These are phyloP conservation scores for Ophiocordyceps camponoti-floridani DNA, from an alignment of 2,329 filamentous ascomycete genomes.

Conservation along the genomic window DNA sequence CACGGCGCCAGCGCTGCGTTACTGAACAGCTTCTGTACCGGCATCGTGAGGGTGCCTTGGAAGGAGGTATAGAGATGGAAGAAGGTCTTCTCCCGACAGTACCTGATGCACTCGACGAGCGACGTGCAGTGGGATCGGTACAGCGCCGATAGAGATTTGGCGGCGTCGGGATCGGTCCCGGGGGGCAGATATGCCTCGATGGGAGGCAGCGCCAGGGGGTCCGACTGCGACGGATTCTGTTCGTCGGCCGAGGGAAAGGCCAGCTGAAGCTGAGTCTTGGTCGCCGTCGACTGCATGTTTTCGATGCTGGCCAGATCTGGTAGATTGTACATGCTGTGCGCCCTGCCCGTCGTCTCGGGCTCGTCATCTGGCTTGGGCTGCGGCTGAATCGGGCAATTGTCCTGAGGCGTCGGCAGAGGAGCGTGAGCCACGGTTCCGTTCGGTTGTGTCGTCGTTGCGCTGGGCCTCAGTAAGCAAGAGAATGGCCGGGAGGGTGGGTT, in stretches of 20 bases:
- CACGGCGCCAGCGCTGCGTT: slow-evolving; percentile 69
- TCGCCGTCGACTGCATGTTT: slow-evolving; percentile 35
- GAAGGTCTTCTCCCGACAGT: slow-evolving; percentile 92
- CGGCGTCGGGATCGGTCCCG: slow-evolving; percentile 73
- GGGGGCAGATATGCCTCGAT: slow-evolving; percentile 66
- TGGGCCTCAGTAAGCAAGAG: slow-evolving; percentile 12
- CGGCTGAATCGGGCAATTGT: slow-evolving; percentile 7
- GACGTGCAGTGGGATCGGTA: slow-evolving; percentile 94
- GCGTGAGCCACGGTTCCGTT: slow-evolving; percentile 11
- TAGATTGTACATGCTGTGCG: slow-evolving; percentile 39
- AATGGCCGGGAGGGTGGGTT: background rate
- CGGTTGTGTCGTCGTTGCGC: slow-evolving; percentile 12
- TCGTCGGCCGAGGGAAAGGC: slow-evolving; percentile 42
- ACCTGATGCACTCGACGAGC: slow-evolving; percentile 85
- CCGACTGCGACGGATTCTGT: slow-evolving; percentile 35
- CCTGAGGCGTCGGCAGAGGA: slow-evolving; percentile 12
- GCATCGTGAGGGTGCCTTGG: slow-evolving; percentile 89
- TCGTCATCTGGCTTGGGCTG: slow-evolving; percentile 1
- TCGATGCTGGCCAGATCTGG: slow-evolving; percentile 37
- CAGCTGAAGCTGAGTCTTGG: slow-evolving; percentile 40
- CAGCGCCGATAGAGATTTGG: slow-evolving; percentile 67
- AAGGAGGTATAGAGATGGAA: slow-evolving; percentile 91
- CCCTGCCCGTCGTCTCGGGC: slow-evolving; percentile 6
- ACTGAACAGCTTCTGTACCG: slow-evolving; percentile 80
- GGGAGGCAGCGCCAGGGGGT: slow-evolving; percentile 63